A percentile compares a stretch with the other conserved stretches of the same genome.
phyloP scores from a whole-genome alignment of 495 filamentous ascomycete species.

The Aspergillus wentii region DNA sequence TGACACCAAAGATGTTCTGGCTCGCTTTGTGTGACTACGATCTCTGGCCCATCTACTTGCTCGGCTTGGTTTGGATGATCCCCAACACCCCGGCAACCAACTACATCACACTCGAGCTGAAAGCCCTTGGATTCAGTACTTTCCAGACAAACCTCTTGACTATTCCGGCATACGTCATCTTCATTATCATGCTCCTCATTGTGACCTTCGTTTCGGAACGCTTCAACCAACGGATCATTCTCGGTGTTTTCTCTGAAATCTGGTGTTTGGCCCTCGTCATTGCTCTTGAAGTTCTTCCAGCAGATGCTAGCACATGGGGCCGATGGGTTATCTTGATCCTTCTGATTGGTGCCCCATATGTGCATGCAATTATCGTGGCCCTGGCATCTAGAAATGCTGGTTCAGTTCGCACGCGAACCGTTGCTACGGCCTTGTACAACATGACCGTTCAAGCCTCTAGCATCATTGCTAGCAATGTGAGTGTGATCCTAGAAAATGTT shows the following conservation, averaged over 20 bases:
- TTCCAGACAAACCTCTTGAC: constrained; percentile 66
- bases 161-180: constrained; percentile 54
- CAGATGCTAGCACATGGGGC: constrained; percentile 40
- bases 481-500: too few relatives aligned
- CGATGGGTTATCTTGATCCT: constrained; percentile 48
- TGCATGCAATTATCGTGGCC: constrained; percentile 63
- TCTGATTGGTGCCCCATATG: constrained; percentile 55
- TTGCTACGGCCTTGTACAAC: constrained; percentile 64
- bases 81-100: constrained; percentile 44
- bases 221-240: constrained; percentile 47
- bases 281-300: constrained; percentile 39
- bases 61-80: constrained; percentile 55
- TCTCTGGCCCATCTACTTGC: constrained; percentile 65
- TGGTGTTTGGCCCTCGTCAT: constrained; percentile 55
- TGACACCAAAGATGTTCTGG: constrained; percentile 55
- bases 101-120: constrained; percentile 61
- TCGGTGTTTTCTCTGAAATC: constrained; percentile 45
- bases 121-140: constrained; percentile 57
- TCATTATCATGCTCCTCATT: constrained; percentile 38
- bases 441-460: constrained; percentile 66
- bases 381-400: constrained; percentile 64
- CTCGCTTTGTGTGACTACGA: constrained; percentile 60
- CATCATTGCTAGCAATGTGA: constrained; percentile 58
- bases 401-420: constrained; percentile 61
- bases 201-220: constrained; percentile 52